Percentiles rank a stretch among this genome's conserved stretches.
Conservation (phyloP, 129 eudicot genomes). For the Flaveria linearis region DNA sequence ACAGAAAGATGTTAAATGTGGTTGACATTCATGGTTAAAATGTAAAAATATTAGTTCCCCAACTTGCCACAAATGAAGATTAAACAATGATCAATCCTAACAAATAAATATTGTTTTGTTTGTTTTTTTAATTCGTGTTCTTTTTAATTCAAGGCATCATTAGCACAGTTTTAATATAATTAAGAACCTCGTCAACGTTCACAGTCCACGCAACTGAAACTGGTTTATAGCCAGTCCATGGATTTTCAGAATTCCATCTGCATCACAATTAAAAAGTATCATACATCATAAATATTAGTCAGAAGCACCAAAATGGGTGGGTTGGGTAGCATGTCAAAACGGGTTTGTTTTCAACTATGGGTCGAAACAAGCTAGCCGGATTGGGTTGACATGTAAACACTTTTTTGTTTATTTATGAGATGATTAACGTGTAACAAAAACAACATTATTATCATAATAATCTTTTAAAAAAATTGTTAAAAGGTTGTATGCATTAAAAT, state of each 20-base stretch:
- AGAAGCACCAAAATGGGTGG: background rate
- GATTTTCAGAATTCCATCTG: constrained; percentile 87
- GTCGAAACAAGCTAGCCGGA: background rate
- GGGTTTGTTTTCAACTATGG: background rate
- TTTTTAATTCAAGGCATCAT: constrained; percentile 50
- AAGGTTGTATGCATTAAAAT: background rate
- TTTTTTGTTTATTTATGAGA: background rate
- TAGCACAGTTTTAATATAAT: constrained; percentile 48
- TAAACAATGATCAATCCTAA: background rate
- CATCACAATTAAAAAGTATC: constrained; percentile 12
- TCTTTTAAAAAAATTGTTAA: background rate
- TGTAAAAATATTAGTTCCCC: background rate
- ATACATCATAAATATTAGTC: background rate
- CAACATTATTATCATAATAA: background rate
- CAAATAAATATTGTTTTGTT: background rate
- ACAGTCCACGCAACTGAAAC: constrained; percentile 88
- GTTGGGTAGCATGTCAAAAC: background rate
- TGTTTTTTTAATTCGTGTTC: background rate
- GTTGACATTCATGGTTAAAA: background rate
- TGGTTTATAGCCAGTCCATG: constrained; percentile 79
- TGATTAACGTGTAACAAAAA: background rate
- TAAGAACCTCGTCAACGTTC: constrained; percentile 59
- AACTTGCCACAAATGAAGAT: constrained; percentile 7
- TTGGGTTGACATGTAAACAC: background rate
- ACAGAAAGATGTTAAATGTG: background rate